Conservation (phyloP, 2,329 filamentous ascomycete genomes). For the Sporothrix euskadiensis region DNA sequence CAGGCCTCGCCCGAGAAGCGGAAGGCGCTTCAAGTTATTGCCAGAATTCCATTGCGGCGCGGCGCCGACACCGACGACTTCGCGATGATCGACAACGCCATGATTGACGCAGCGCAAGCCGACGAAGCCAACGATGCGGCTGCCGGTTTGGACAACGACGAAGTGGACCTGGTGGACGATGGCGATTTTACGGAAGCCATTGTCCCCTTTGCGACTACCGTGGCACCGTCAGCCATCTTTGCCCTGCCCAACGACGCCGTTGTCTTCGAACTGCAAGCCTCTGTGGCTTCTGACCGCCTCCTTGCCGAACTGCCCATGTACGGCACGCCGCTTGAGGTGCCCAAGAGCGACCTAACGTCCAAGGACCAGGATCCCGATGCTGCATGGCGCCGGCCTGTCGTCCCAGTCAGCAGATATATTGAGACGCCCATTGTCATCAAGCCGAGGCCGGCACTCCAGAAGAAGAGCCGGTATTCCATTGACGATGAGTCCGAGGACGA, state of each 20-base stretch:
- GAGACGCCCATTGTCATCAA: slow-evolving; percentile 75
- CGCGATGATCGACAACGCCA: slow-evolving; percentile 31
- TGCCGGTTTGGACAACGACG: slow-evolving; percentile 45
- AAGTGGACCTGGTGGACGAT: slow-evolving; percentile 50
- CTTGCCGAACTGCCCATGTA: slow-evolving; percentile 81
- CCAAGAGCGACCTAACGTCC: slow-evolving; percentile 57
- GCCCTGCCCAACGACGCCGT: slow-evolving; percentile 79
- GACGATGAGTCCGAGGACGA: slow-evolving; percentile 60
- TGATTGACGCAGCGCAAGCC: slow-evolving; percentile 31
- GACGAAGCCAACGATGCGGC: slow-evolving; percentile 36
- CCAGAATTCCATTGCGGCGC: slow-evolving; percentile 47
- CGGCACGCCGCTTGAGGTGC: slow-evolving; percentile 61
- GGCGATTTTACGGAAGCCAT: slow-evolving; percentile 35
- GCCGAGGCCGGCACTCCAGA: slow-evolving; percentile 65
- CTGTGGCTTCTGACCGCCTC: slow-evolving; percentile 72
- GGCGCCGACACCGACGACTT: slow-evolving; percentile 26
- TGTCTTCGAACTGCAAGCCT: slow-evolving; percentile 73
- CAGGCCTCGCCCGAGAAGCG: slow-evolving; percentile 63
- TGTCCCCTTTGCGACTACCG: slow-evolving; percentile 44
- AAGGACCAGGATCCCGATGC: slow-evolving; percentile 67
- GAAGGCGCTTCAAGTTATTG: slow-evolving; percentile 66
- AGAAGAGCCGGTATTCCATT: slow-evolving; percentile 82
- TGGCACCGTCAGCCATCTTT: slow-evolving; percentile 77
- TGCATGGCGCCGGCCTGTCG: slow-evolving; percentile 71
- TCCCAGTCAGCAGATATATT: slow-evolving; percentile 84